Conservation (phyloP, 164 flowering plant genomes). For the Akebia trifoliata region DNA sequence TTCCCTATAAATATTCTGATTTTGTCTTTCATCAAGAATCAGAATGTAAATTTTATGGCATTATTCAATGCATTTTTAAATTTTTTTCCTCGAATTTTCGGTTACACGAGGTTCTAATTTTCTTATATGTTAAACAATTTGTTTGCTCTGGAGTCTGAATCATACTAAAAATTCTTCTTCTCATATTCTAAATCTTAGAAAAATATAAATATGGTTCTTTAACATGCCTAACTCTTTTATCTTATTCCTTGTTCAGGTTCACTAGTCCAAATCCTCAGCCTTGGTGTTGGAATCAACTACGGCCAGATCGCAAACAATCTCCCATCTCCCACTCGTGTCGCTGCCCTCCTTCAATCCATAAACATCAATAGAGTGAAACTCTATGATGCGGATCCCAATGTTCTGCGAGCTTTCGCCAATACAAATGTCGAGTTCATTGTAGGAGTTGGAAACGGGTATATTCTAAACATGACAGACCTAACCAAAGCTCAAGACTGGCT, state of each 20-base stretch:
- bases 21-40: too few relatives aligned
- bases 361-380: slow-evolving; percentile 60
- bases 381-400: slow-evolving; percentile 75
- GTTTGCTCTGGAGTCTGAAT: neutral
- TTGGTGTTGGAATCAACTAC: slow-evolving; percentile 68
- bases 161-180: neutral
- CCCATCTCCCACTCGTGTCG: slow-evolving; percentile 58
- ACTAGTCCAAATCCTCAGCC: slow-evolving; percentile 18
- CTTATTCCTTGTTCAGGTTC: slow-evolving; percentile 29
- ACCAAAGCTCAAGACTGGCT: slow-evolving; percentile 59
- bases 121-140: neutral
- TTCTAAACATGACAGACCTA: slow-evolving; percentile 45
- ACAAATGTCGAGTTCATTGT: slow-evolving; percentile 65
- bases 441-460: slow-evolving; percentile 49
- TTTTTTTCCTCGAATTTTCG: neutral
- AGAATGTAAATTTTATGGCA: too few relatives aligned
- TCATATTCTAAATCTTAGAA: neutral
- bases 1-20: too few relatives aligned
- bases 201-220: too few relatives aligned
- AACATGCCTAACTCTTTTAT: neutral
- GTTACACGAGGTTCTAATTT: neutral
- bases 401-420: slow-evolving; percentile 57
- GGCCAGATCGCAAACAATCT: slow-evolving; percentile 80
- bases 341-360: slow-evolving; percentile 46
- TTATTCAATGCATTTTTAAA: neutral